These are phyloP conservation scores for Fraxinus anomala DNA, from an alignment of 257 asterid species.

Conservation along the genomic window DNA sequence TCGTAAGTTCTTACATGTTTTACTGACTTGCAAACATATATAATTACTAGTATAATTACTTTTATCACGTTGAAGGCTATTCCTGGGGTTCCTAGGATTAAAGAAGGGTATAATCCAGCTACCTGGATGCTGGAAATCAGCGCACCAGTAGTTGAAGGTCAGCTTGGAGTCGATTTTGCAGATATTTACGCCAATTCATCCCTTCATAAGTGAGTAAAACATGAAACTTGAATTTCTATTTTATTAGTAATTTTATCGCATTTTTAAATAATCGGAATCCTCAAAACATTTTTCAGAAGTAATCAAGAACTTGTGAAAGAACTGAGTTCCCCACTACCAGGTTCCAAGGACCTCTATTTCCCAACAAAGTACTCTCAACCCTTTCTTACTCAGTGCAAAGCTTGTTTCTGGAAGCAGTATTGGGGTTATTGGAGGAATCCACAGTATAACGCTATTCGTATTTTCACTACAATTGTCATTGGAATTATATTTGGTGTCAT, in stretches of 20 bases:
- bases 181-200: slow-evolving; percentile 45
- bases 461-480: slow-evolving; percentile 40
- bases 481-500: slow-evolving; percentile 50
- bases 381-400: slow-evolving; percentile 49
- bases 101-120: slow-evolving; percentile 53
- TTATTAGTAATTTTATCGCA: neutral
- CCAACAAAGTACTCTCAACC: slow-evolving; percentile 49
- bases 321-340: slow-evolving; percentile 47
- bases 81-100: slow-evolving; percentile 51
- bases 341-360: slow-evolving; percentile 44
- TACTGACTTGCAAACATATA: no score
- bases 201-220: slow-evolving; percentile 42
- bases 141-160: slow-evolving; percentile 40
- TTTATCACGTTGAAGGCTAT: slow-evolving; percentile 26
- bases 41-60: no score
- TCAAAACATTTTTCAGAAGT: slow-evolving; percentile 31
- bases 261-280: neutral
- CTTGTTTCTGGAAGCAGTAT: slow-evolving; percentile 61
- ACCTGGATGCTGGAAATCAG: slow-evolving; percentile 62
- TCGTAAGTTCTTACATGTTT: no score
- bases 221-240: neutral
- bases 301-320: slow-evolving; percentile 48
- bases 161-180: slow-evolving; percentile 49
- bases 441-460: slow-evolving; percentile 43
- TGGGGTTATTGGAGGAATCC: slow-evolving; percentile 61